Conservation (phyloP, 73 alveolate species). For the Stentor coeruleus region DNA sequence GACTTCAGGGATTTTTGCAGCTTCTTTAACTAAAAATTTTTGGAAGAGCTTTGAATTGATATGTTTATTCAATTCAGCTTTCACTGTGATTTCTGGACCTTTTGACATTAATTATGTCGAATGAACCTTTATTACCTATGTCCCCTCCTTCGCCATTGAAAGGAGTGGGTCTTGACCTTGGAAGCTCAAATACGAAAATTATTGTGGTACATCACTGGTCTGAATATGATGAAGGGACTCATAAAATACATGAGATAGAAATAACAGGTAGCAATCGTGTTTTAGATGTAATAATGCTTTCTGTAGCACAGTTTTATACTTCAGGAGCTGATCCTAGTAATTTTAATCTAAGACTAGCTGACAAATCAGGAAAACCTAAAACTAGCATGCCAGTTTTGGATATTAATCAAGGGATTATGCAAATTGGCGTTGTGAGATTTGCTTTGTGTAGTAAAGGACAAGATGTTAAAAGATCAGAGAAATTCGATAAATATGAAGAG, state of each 20-base stretch:
- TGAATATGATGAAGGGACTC: constrained; percentile 3
- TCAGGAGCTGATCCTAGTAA: neutral
- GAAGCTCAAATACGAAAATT: neutral
- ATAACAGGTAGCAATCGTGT: neutral
- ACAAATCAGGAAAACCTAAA: constrained; percentile 6
- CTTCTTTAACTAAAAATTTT: constrained; percentile 2
- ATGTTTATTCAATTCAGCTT: neutral
- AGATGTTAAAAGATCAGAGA: neutral
- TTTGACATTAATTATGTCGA: too few species aligned
- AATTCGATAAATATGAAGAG: neutral
- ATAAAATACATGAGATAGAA: constrained; percentile 11
- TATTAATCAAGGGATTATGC: neutral
- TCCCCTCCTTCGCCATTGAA: neutral
- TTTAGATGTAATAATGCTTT: neutral
- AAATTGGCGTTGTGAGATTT: neutral
- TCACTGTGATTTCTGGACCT: too few species aligned
- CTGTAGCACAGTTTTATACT: neutral
- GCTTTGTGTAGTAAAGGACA: constrained; percentile 1
- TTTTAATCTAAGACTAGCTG: neutral
- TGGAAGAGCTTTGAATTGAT: constrained; percentile 5
- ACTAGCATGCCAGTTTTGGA: constrained; percentile 22
- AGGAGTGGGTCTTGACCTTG: neutral
- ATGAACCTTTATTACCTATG: too few species aligned
- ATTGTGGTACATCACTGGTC: constrained; percentile 3
- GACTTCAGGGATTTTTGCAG: neutral